Percentiles rank a stretch among this genome's conserved stretches.
These are phyloP conservation scores for Curvularia lunata DNA, from an alignment of 2,329 filamentous ascomycete genomes.

Conservation along the genomic window DNA sequence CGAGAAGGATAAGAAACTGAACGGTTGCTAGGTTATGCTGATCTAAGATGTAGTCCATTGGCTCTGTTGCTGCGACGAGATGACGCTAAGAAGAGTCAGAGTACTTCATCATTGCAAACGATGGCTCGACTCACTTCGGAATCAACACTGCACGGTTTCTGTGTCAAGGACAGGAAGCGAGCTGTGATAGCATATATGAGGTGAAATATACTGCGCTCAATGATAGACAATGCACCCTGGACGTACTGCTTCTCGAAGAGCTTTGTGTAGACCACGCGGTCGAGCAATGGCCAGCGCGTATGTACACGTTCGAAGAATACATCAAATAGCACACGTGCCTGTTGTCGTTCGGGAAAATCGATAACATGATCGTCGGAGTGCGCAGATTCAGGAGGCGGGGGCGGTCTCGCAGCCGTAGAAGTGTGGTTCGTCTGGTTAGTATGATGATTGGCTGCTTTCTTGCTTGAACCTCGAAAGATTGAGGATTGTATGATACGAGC, in stretches of 20 bases:
- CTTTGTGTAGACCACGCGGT: slow-evolving; percentile 31
- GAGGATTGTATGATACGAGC: slow-evolving; percentile 37
- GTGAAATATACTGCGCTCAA: slow-evolving; percentile 32
- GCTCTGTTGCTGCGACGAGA: slow-evolving; percentile 30
- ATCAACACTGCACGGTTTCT: slow-evolving; percentile 33
- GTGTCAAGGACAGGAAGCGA: slow-evolving; percentile 35
- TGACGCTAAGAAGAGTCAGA: slow-evolving; percentile 20
- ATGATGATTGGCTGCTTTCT: slow-evolving; percentile 4
- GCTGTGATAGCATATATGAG: slow-evolving; percentile 38
- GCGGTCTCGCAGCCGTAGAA: slow-evolving; percentile 2
- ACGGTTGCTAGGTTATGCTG: slow-evolving; percentile 36
- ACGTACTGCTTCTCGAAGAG: slow-evolving; percentile 31
- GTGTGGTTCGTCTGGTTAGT: slow-evolving; percentile 1
- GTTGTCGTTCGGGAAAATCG: slow-evolving; percentile 21
- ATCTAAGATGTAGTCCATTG: slow-evolving; percentile 34
- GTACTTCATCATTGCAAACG: not conserved
- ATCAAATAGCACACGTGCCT: slow-evolving; percentile 31
- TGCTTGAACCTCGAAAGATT: slow-evolving; percentile 25
- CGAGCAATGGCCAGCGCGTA: slow-evolving; percentile 36
- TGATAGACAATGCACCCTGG: slow-evolving; percentile 26
- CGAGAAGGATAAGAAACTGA: slow-evolving; percentile 35
- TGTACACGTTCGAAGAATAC: slow-evolving; percentile 38
- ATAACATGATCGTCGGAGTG: slow-evolving; percentile 3
- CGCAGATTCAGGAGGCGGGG: slow-evolving; percentile 10
- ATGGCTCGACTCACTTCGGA: slow-evolving; percentile 20